Evolutionary conservation across 495 filamentous ascomycete species (phyloP), one percentile per base, ranked within the genome.

Genomic region (Talaromyces nanjingensis): DNA sequence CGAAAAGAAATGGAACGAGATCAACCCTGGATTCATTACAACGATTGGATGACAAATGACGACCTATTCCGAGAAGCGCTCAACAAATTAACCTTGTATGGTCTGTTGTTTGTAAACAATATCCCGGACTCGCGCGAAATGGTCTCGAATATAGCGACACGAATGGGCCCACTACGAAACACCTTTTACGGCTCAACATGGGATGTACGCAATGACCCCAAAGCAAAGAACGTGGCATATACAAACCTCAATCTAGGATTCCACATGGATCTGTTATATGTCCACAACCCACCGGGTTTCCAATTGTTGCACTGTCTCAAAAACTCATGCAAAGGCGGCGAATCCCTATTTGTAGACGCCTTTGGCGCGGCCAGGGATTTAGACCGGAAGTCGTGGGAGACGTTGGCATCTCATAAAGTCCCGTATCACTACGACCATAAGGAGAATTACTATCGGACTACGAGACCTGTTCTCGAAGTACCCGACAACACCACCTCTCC

Each of bases 191-290:
- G 93, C 34, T 73, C 75, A 52, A 96, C 91, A 1, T 97, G 91
- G 89, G 91, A 97, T 74, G 93, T 98, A 27, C 84, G 81, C 60
- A 87, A 81, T 8, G 86, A 92, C 34, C 85, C 89, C 2, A 66
- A 87, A 53, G 89, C 92, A 47, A 91, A 91, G 71, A 98, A 98
- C 68, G 87, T 98, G 7, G 93, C 93, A 14, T 96, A 98, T 76
- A 97, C 93, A 4, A 85, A 78, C 70, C 77, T 86, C 52, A 85
- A 85, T 67, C 85, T 97, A 1, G 90, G 89, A 18, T 84, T 94
- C 42, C 93, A 98, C 74, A 93, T 96, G 88, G 93, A 98, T 69
- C 83, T 97, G 29, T 81, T 96, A 70, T 98, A 98, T 78, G 88
- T 93, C 79, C 76, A 81, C 14, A 83, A 89, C 25, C 84, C 91